A percentile compares a stretch with the other conserved stretches of the same genome.
Conservation (phyloP, 768 basidiomycete species). For the Kondoa malvinella region DNA sequence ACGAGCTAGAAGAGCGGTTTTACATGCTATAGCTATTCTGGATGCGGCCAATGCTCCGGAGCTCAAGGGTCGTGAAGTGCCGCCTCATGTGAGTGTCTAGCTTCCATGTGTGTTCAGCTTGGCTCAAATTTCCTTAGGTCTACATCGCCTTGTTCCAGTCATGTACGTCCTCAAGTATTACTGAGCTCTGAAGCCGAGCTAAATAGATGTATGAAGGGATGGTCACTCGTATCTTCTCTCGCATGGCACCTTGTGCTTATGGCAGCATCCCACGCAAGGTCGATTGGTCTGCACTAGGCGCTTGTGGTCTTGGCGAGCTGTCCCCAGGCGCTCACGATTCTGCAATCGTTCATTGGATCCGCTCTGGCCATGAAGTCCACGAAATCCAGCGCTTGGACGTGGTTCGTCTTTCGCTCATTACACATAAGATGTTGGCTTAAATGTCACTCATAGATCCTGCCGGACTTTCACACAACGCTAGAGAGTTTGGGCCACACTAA, state of each 20-base stretch:
- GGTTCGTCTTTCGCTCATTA: background rate
- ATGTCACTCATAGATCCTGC: background rate
- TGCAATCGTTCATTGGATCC: background rate
- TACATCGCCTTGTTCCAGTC: conserved; percentile 4
- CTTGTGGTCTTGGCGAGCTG: background rate
- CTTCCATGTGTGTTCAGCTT: background rate
- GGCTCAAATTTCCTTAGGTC: background rate
- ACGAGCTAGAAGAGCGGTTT: background rate
- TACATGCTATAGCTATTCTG: background rate
- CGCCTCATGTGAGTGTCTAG: background rate
- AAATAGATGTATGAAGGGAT: too few relatives aligned
- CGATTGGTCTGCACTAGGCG: background rate
- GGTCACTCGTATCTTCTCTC: background rate
- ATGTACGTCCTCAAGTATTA: too few relatives aligned
- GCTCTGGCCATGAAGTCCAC: background rate
- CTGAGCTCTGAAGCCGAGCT: too few relatives aligned
- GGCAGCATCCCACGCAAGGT: background rate
- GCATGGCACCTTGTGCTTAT: background rate
- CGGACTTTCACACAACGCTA: background rate
- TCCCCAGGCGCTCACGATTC: background rate
- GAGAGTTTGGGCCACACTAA: background rate
- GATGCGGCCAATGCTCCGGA: background rate
- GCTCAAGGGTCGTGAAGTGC: background rate
- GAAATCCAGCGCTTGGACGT: background rate
- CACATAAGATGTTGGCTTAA: background rate